These are phyloP conservation scores for Galerina sulciceps DNA, from an alignment of 768 basidiomycete species.

Conservation along the genomic window DNA sequence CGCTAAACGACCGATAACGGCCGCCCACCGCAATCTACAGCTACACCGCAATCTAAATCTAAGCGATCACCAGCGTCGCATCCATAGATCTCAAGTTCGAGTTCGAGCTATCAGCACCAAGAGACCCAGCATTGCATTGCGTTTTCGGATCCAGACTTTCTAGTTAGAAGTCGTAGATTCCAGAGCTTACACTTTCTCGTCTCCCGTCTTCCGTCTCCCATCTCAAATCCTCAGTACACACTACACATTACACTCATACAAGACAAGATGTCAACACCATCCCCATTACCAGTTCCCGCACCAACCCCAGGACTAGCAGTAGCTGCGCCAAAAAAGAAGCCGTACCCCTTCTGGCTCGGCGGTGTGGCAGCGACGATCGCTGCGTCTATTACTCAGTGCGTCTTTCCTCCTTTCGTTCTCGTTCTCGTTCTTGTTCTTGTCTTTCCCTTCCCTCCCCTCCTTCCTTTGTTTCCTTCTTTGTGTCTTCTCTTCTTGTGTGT, in stretches of 20 bases:
- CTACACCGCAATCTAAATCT: no score
- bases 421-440: not conserved
- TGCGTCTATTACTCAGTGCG: slow-evolving; percentile 86
- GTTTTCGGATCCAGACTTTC: no score
- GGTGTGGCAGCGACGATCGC: slow-evolving; percentile 87
- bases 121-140: no score
- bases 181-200: not conserved
- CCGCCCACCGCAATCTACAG: no score
- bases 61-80: no score
- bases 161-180: no score
- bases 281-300: not conserved
- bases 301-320: not conserved
- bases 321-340: slow-evolving; percentile 56
- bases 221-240: not conserved
- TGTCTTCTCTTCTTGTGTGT: not conserved
- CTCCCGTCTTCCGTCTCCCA: not conserved
- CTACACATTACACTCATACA: not conserved
- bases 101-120: no score
- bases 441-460: not conserved
- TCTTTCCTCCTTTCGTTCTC: not conserved
- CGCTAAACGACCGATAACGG: not conserved
- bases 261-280: not conserved
- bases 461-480: not conserved
- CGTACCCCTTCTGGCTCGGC: slow-evolving; percentile 88
- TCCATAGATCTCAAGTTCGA: no score